A percentile compares a stretch with the other conserved stretches of the same genome.
Evolutionary conservation across 495 filamentous ascomycete species (phyloP).

Genomic region (Peziza echinospora): DNA sequence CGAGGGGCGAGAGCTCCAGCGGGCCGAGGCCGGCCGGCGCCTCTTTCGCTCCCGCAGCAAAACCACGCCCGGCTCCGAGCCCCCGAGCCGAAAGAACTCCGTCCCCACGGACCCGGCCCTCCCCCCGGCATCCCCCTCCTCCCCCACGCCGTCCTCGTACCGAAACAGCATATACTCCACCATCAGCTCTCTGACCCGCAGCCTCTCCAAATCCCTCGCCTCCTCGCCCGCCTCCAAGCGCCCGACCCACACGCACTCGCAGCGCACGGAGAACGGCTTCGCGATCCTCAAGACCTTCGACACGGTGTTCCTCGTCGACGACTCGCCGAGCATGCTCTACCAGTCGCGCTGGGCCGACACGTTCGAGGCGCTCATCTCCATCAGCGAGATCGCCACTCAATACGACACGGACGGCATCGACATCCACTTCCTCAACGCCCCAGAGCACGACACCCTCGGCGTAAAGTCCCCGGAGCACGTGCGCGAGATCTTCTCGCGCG

Average conservation of each 20-base stretch:
- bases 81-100: no score
- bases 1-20: constrained; percentile 4
- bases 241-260: not conserved
- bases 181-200: not conserved
- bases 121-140: not conserved
- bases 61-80: no score
- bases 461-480: constrained; percentile 23
- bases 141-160: not conserved
- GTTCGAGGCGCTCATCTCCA: constrained; percentile 43
- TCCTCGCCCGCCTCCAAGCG: not conserved
- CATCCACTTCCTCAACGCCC: constrained; percentile 73
- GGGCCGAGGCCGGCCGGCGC: constrained; percentile 1
- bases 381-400: constrained; percentile 65
- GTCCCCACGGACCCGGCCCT: no score
- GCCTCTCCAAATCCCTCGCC: not conserved
- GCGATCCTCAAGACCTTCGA: constrained; percentile 75
- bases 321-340: constrained; percentile 63
- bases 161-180: not conserved
- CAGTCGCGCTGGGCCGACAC: constrained; percentile 59
- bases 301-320: constrained; percentile 79
- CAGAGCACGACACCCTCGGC: constrained; percentile 4
- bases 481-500: constrained; percentile 40
- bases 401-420: constrained; percentile 75
- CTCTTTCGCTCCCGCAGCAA: not conserved
- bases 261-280: constrained; percentile 39